phyloP scores from a whole-genome alignment of 768 basidiomycete genomes.

The Phanerochaete sordida region DNA sequence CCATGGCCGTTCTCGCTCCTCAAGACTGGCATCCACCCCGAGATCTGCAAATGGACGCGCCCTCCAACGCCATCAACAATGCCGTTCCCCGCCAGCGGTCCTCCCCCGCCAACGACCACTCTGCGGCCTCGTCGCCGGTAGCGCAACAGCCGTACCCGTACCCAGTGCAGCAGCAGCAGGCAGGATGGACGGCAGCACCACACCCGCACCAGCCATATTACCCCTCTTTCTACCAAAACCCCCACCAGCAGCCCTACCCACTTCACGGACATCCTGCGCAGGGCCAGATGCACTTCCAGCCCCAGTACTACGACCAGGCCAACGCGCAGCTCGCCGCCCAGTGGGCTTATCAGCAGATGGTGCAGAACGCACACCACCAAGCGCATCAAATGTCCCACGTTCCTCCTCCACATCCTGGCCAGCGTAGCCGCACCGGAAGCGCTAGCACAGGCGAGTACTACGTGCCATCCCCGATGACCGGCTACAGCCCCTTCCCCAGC shows the following conservation, averaged over 20 bases:
- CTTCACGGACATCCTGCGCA: slow-evolving; percentile 32
- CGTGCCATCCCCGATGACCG: slow-evolving; percentile 46
- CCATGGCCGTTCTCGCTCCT: slow-evolving; percentile 78
- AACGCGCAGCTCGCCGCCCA: slow-evolving; percentile 77
- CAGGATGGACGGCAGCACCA: slow-evolving; percentile 66
- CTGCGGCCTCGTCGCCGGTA: slow-evolving; percentile 24
- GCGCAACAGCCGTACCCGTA: slow-evolving; percentile 54
- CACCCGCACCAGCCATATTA: slow-evolving; percentile 73
- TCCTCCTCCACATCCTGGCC: slow-evolving; percentile 24
- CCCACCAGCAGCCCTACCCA: slow-evolving; percentile 57
- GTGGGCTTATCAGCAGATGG: slow-evolving; percentile 92
- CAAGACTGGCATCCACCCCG: slow-evolving; percentile 71
- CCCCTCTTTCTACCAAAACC: slow-evolving; percentile 74
- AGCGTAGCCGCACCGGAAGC: slow-evolving; percentile 36
- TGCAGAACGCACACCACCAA: slow-evolving; percentile 68
- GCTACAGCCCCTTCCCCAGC: slow-evolving; percentile 65
- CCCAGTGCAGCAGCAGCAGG: slow-evolving; percentile 70
- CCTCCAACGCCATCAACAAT: slow-evolving; percentile 35
- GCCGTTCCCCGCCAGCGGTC: slow-evolving; percentile 52
- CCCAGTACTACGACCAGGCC: slow-evolving; percentile 73
- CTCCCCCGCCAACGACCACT: slow-evolving; percentile 55
- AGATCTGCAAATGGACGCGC: slow-evolving; percentile 62
- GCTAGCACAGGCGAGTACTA: slow-evolving; percentile 51
- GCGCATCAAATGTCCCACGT: slow-evolving; percentile 42
- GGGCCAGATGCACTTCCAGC: slow-evolving; percentile 40